A percentile compares a stretch with the other conserved stretches of the same genome.
Evolutionary conservation across 306 rosid genomes (phyloP).

Genomic region (Corylus americana): DNA sequence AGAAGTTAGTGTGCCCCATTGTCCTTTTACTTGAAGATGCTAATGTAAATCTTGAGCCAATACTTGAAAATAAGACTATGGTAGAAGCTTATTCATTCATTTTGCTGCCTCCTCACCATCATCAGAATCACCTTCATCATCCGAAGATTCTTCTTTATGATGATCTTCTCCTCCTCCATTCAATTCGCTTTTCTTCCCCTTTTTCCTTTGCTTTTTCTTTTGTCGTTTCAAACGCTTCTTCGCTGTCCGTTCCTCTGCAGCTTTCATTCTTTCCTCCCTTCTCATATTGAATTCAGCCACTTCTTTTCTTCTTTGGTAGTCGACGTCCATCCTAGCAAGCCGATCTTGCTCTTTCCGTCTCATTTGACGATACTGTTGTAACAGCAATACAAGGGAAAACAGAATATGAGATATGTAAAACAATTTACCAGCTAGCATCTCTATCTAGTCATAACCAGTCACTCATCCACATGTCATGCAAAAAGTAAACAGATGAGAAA

Average conservation of each 20-base stretch:
- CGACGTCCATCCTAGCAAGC: constrained; percentile 87
- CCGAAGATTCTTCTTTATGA: constrained; percentile 60
- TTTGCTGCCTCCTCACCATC: constrained; percentile 46
- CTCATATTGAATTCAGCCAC: constrained; percentile 68
- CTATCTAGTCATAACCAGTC: background rate
- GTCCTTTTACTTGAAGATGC: background rate
- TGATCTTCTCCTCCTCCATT: constrained; percentile 50
- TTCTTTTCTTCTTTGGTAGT: constrained; percentile 81
- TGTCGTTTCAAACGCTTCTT: constrained; percentile 85
- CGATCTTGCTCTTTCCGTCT: constrained; percentile 96
- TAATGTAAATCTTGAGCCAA: background rate
- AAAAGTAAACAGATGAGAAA: background rate
- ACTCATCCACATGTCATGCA: background rate
- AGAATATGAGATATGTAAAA: constrained; percentile 11
- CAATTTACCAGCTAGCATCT: constrained; percentile 11
- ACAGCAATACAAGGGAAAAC: constrained; percentile 25
- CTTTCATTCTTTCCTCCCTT: constrained; percentile 85
- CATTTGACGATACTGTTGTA: constrained; percentile 84
- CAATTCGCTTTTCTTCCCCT: constrained; percentile 61
- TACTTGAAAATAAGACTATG: background rate
- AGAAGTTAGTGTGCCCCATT: background rate
- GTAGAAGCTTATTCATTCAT: constrained; percentile 28
- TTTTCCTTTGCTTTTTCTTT: constrained; percentile 81
- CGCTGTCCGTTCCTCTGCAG: constrained; percentile 82
- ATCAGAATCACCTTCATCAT: constrained; percentile 55